Evolutionary conservation across 2,329 filamentous ascomycete species (phyloP), one percentile per base, ranked within the genome.

Genomic region (Aspergillus persii): DNA sequence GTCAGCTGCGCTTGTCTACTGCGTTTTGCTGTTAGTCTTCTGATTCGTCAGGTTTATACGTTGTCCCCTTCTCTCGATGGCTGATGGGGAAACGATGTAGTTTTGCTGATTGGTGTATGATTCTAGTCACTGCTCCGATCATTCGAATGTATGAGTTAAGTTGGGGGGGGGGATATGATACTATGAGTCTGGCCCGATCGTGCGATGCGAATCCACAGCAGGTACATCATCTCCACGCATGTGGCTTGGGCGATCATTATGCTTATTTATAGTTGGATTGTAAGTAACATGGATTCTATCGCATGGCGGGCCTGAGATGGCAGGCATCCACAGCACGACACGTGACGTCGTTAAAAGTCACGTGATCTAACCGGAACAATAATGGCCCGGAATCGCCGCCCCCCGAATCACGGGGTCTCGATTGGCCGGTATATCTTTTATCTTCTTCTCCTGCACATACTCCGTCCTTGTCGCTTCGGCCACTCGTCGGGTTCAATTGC

Each of bases 341-440:
- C n/a, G 36, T 41, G 36, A 41, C 36, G 36, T 4, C 2, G 11
- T 4, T 7, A 2, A 41, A 4, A n/a, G 15, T 6, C 58, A 60
- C 58, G 53, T 60, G 58, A 60, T 15, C 2, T 0, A 1, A 1
- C 3, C 54, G 58, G 58, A 57, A 50, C 26, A 57, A 57, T 18
- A 9, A 12, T 54, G 50, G 12, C 27, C 47, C 58, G 54, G 36
- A 9, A 7, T 31, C 50, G 29, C 44, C 50, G 50, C 53, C 50
- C 58, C 18, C 49, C 51, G 49, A 48, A 58, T 56, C 53, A 59
- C 30, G 48, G 46, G 36, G 57, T 31, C 29, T 51, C 30, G 41
- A 48, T 53, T 57, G 49, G 30, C 46, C 50, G 47, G 51, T 56
- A 52, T 48, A 47, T 27, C 52, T 55, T 56, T 56, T 48, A 47